These are phyloP conservation scores for Ambrosia artemisiifolia DNA, from an alignment of 129 eudicot species.

Conservation along the genomic window DNA sequence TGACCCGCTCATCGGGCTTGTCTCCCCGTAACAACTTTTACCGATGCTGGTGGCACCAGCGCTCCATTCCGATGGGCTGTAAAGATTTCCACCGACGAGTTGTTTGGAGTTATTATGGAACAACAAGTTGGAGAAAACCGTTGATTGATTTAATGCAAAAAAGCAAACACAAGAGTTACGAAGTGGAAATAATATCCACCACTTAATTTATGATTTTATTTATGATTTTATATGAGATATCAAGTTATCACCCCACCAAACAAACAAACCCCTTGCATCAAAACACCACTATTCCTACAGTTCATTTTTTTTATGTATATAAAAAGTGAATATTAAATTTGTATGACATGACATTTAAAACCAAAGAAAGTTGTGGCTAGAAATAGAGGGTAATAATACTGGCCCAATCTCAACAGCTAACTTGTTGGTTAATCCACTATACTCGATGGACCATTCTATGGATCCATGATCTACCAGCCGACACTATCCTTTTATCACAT, in stretches of 20 bases:
- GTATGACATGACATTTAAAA: not conserved
- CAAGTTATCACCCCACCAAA: not conserved
- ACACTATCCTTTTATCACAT: not conserved
- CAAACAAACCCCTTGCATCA: too few relatives aligned
- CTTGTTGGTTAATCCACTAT: slow-evolving; percentile 23
- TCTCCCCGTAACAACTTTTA: slow-evolving; percentile 84
- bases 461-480: not conserved
- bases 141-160: slow-evolving; percentile 21
- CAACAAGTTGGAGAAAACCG: slow-evolving; percentile 1
- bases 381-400: slow-evolving; percentile 17
- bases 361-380: slow-evolving; percentile 17
- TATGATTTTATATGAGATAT: not conserved
- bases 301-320: not conserved
- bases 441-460: slow-evolving; percentile 19
- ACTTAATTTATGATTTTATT: slow-evolving; percentile 7
- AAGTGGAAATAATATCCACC: slow-evolving; percentile 13
- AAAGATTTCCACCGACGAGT: slow-evolving; percentile 15
- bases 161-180: slow-evolving; percentile 1
- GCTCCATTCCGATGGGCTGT: slow-evolving; percentile 85
- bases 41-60: slow-evolving; percentile 35
- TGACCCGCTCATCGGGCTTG: slow-evolving; percentile 56
- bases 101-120: slow-evolving; percentile 11
- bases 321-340: not conserved
- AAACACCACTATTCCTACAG: too few relatives aligned
- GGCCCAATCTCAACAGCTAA: slow-evolving; percentile 19